phyloP scores from a whole-genome alignment of 768 basidiomycete species.

The Collybiopsis confluens region DNA sequence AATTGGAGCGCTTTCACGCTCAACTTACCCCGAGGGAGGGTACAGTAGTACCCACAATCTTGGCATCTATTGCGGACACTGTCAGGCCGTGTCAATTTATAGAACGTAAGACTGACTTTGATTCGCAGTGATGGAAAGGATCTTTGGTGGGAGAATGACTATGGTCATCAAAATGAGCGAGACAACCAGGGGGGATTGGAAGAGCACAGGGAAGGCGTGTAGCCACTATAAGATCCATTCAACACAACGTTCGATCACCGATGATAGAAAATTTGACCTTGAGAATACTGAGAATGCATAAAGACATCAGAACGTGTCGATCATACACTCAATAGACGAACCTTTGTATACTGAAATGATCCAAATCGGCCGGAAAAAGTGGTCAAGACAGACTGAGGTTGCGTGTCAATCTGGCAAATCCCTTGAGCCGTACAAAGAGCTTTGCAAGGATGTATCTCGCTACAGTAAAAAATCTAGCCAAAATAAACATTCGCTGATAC shows the following conservation, averaged over 20 bases:
- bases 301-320: too few species aligned
- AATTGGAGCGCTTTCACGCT: too few species aligned
- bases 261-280: constrained; percentile 30
- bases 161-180: constrained; percentile 44
- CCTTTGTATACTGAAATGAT: constrained; percentile 65
- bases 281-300: constrained; percentile 39
- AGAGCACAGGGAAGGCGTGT: constrained; percentile 49
- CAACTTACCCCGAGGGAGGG: constrained; percentile 46
- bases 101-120: constrained; percentile 25
- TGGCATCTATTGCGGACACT: constrained; percentile 34
- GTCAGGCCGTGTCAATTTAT: neutral
- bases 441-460: constrained; percentile 48
- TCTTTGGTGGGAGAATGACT: constrained; percentile 39
- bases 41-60: constrained; percentile 57
- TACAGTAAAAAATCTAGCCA: constrained; percentile 15
- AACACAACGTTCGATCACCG: neutral
- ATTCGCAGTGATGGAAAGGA: constrained; percentile 53
- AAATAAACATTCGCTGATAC: neutral
- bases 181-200: constrained; percentile 37
- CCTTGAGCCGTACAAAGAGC: constrained; percentile 40
- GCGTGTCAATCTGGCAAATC: constrained; percentile 55
- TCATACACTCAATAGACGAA: constrained; percentile 17
- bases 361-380: constrained; percentile 58
- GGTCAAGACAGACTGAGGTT: constrained; percentile 56
- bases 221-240: constrained; percentile 27